Conservation (phyloP, 805 yeast genomes). For the Sugiyamaella lignohabitans region DNA sequence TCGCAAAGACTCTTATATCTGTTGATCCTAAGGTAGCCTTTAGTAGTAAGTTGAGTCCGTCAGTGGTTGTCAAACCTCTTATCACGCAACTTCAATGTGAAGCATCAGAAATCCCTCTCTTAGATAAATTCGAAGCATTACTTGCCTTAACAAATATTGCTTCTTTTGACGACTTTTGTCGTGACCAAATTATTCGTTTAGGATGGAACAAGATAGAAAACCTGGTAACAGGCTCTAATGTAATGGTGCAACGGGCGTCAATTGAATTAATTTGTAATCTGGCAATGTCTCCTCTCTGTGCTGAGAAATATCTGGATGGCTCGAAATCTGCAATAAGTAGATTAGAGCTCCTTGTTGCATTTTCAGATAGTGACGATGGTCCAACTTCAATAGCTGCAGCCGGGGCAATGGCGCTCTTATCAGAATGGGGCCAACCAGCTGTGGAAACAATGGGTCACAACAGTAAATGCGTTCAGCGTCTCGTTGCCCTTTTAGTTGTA, state of each 20-base stretch:
- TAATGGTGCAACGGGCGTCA: conserved; percentile 49
- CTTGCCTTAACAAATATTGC: conserved; percentile 65
- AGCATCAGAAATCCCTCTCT: conserved; percentile 23
- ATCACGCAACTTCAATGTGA: conserved; percentile 24
- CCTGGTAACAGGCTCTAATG: conserved; percentile 37
- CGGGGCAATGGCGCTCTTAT: conserved; percentile 35
- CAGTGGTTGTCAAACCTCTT: conserved; percentile 30
- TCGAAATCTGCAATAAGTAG: conserved; percentile 24
- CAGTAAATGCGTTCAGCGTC: conserved; percentile 21
- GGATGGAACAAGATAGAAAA: conserved; percentile 44
- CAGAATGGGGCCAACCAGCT: conserved; percentile 32
- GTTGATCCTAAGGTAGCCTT: conserved; percentile 32
- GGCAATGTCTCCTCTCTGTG: conserved; percentile 35
- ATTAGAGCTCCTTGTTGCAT: conserved; percentile 28
- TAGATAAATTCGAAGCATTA: conserved; percentile 47
- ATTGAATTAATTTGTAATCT: conserved; percentile 62
- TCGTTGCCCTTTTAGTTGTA: neutral
- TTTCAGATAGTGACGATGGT: conserved; percentile 31
- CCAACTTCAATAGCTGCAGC: conserved; percentile 33
- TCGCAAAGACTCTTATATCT: conserved; percentile 33
- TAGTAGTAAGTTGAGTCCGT: conserved; percentile 28
- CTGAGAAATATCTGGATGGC: conserved; percentile 33
- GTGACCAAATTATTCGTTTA: conserved; percentile 35
- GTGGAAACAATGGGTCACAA: conserved; percentile 25
- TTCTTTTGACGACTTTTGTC: conserved; percentile 38